phyloP scores from a whole-genome alignment of 148 eudicot genomes.

The Cornus suecica region DNA sequence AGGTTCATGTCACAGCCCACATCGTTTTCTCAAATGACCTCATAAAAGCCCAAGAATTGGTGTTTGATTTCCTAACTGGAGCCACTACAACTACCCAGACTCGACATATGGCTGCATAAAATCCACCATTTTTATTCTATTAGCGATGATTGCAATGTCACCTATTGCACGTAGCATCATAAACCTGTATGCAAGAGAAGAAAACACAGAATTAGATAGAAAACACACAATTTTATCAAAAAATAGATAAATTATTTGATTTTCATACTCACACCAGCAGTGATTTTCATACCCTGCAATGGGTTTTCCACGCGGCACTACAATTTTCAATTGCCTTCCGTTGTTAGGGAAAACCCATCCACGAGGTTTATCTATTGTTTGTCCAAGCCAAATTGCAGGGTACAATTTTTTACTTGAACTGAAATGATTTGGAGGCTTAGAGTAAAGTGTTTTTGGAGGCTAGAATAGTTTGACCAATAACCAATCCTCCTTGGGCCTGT shows the following conservation, averaged over 20 bases:
- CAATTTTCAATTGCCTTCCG: constrained; percentile 54
- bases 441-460: constrained; percentile 56
- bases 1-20: constrained; percentile 54
- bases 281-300: no score
- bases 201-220: constrained; percentile 1
- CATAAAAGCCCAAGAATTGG: constrained; percentile 59
- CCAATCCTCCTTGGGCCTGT: constrained; percentile 52
- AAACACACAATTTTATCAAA: not conserved
- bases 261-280: constrained; percentile 51
- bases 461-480: constrained; percentile 68
- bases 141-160: constrained; percentile 62
- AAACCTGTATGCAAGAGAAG: constrained; percentile 37
- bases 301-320: constrained; percentile 87
- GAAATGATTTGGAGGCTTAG: constrained; percentile 34
- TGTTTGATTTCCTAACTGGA: constrained; percentile 37
- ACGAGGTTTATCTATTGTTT: constrained; percentile 51
- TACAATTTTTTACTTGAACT: constrained; percentile 32
- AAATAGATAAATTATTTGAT: not conserved
- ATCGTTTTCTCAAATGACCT: constrained; percentile 50
- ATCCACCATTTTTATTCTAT: constrained; percentile 53
- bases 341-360: constrained; percentile 79
- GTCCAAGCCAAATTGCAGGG: constrained; percentile 70
- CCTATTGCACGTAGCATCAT: constrained; percentile 72
- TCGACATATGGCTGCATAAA: constrained; percentile 66
- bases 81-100: constrained; percentile 76